phyloP scores from a whole-genome alignment of 139 green algal genomes.

The Spirogloea muscicola region DNA sequence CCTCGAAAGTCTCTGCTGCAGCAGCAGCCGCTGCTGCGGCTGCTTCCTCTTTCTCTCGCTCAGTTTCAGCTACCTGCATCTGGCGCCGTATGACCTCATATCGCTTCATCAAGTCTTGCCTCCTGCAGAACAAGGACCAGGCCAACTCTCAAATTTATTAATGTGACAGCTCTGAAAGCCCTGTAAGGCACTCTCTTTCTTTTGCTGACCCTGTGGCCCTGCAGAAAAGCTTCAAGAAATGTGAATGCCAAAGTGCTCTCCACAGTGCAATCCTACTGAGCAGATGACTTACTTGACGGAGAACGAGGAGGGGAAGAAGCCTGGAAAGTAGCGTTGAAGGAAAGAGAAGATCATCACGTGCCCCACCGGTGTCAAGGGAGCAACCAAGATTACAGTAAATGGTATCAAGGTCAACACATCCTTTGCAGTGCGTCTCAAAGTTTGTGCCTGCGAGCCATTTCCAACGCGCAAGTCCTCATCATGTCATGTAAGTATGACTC shows the following conservation, averaged over 20 bases:
- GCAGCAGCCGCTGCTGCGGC: constrained; percentile 7
- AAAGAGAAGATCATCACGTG: constrained; percentile 97
- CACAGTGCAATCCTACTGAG: too few species aligned
- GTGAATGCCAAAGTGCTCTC: too few species aligned
- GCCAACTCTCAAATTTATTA: too few species aligned
- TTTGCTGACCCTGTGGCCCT: too few species aligned
- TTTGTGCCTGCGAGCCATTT: constrained; percentile 50
- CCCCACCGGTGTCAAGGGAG: constrained; percentile 89
- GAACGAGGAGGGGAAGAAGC: constrained; percentile 95
- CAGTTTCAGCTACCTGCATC: constrained; percentile 8
- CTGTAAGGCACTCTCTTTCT: too few species aligned
- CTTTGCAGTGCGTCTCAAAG: constrained; percentile 77
- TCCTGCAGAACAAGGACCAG: too few species aligned
- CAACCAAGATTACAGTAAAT: constrained; percentile 97
- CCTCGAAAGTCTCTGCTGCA: constrained; percentile 22
- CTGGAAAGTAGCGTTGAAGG: constrained; percentile 95
- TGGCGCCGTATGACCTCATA: constrained; percentile 29
- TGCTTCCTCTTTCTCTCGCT: constrained; percentile 23
- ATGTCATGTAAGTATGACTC: too few species aligned
- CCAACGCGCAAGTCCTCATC: too few species aligned
- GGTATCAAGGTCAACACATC: constrained; percentile 92
- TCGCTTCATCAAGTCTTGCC: constrained; percentile 30
- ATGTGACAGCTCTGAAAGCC: too few species aligned
- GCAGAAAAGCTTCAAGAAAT: too few species aligned
- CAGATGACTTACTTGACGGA: constrained; percentile 37